Percentiles rank a stretch among this genome's conserved stretches.
Evolutionary conservation across 805 yeast genomes (phyloP).

Genomic region (Cyberlindnera meyerae): DNA sequence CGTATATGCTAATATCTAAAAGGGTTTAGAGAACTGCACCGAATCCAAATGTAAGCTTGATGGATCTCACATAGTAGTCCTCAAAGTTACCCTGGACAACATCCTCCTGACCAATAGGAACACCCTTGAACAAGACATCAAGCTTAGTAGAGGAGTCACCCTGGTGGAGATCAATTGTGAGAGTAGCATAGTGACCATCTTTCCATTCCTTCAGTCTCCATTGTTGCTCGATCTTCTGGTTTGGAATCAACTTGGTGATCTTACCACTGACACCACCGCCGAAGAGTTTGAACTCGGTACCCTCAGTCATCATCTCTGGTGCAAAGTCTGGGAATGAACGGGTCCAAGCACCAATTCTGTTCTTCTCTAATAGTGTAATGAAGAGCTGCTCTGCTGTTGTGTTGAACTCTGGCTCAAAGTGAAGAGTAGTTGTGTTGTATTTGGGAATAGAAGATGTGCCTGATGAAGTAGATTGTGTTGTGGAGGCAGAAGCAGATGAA

Average conservation of each 20-base stretch:
- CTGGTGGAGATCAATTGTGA: conserved; percentile 63
- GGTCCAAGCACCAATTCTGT: conserved; percentile 86
- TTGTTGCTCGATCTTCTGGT: conserved; percentile 57
- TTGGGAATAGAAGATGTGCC: conserved; percentile 45
- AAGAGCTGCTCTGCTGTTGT: conserved; percentile 86
- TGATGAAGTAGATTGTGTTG: conserved; percentile 13
- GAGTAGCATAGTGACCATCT: conserved; percentile 68
- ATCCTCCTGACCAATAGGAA: conserved; percentile 95
- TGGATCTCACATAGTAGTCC: conserved; percentile 82
- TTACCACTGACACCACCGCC: conserved; percentile 84
- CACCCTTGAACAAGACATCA: conserved; percentile 75
- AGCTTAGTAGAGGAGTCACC: conserved; percentile 82
- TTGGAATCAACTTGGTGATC: conserved; percentile 52
- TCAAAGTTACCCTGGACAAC: conserved; percentile 79
- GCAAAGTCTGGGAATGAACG: conserved; percentile 60
- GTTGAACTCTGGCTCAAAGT: conserved; percentile 74
- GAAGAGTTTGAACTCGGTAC: conserved; percentile 64
- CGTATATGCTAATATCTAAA: background rate
- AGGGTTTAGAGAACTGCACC: conserved; percentile 69
- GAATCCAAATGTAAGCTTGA: conserved; percentile 89
- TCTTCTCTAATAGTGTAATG: conserved; percentile 68
- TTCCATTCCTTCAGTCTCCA: conserved; percentile 95
- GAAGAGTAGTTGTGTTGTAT: conserved; percentile 77
- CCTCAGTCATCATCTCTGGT: conserved; percentile 41
- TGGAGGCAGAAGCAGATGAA: conserved; percentile 11